Percentiles rank a stretch among this genome's conserved stretches.
Conservation (phyloP, 371 early-diverging fungal genomes). For the Mucor lusitanicus region DNA sequence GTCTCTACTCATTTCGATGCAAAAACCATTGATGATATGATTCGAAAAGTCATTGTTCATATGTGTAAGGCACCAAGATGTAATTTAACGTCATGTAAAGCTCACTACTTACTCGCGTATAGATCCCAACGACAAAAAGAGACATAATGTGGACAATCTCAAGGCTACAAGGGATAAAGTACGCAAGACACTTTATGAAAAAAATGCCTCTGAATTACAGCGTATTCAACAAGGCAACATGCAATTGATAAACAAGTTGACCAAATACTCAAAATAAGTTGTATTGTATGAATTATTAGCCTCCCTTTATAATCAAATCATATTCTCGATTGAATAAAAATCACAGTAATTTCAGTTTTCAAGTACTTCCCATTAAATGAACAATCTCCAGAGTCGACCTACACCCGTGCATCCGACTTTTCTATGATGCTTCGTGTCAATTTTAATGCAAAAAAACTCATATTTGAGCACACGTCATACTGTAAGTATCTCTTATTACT, state of each 20-base stretch:
- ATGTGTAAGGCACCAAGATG: not conserved
- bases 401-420: too few relatives aligned
- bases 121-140: not conserved
- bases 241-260: not conserved
- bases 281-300: too few relatives aligned
- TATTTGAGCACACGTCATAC: too few relatives aligned
- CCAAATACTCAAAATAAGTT: not conserved
- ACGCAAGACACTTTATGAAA: not conserved
- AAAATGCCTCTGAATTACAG: not conserved
- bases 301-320: too few relatives aligned
- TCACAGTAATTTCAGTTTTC: too few relatives aligned
- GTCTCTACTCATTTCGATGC: not conserved
- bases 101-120: not conserved
- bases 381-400: too few relatives aligned
- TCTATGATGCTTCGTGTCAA: too few relatives aligned
- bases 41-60: not conserved
- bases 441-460: too few relatives aligned
- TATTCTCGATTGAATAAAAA: too few relatives aligned
- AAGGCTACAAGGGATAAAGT: not conserved
- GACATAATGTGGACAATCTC: not conserved
- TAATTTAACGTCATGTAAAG: too few relatives aligned
- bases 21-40: not conserved
- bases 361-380: too few relatives aligned
- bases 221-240: not conserved
- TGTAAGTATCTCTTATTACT: too few relatives aligned